Percentiles rank a stretch among this genome's conserved stretches.
These are phyloP conservation scores for Colletotrichum phormii DNA, from an alignment of 2,329 filamentous ascomycete species.

Conservation along the genomic window DNA sequence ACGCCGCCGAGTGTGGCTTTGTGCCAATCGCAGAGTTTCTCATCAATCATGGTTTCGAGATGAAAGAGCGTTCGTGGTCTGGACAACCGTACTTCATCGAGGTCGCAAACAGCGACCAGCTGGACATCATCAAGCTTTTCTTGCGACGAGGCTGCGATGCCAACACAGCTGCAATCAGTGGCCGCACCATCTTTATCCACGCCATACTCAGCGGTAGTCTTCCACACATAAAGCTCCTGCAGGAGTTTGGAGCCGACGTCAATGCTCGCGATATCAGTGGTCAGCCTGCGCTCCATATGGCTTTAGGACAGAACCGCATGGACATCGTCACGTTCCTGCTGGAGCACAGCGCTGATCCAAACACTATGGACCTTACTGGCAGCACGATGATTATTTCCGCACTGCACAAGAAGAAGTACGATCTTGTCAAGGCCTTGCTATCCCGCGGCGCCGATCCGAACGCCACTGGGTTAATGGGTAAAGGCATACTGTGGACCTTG, in stretches of 20 bases:
- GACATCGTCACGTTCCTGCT: constrained; percentile 50
- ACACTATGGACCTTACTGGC: constrained; percentile 45
- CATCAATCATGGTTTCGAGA: constrained; percentile 35
- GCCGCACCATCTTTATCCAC: constrained; percentile 45
- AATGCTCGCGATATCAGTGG: constrained; percentile 41
- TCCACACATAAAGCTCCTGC: constrained; percentile 29
- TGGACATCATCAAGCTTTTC: constrained; percentile 40
- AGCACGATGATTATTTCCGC: constrained; percentile 48
- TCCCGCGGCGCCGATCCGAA: constrained; percentile 40
- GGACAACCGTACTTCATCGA: constrained; percentile 34
- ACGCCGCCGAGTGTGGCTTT: constrained; percentile 36
- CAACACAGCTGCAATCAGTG: constrained; percentile 44
- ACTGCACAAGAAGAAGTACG: constrained; percentile 43
- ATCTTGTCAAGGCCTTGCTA: constrained; percentile 35
- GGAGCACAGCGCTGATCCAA: constrained; percentile 47
- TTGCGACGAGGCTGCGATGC: constrained; percentile 50
- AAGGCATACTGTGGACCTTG: constrained; percentile 24
- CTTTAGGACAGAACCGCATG: constrained; percentile 42
- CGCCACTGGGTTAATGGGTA: constrained; percentile 21
- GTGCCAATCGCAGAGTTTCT: constrained; percentile 34
- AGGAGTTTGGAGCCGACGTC: constrained; percentile 40
- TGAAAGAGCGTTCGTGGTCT: constrained; percentile 31
- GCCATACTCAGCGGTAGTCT: constrained; percentile 41
- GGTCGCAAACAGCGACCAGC: constrained; percentile 24
- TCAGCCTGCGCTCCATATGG: constrained; percentile 42